These are phyloP conservation scores for Saccharum officinarum DNA, from an alignment of 176 grass and related monocot genomes.

Conservation along the genomic window DNA sequence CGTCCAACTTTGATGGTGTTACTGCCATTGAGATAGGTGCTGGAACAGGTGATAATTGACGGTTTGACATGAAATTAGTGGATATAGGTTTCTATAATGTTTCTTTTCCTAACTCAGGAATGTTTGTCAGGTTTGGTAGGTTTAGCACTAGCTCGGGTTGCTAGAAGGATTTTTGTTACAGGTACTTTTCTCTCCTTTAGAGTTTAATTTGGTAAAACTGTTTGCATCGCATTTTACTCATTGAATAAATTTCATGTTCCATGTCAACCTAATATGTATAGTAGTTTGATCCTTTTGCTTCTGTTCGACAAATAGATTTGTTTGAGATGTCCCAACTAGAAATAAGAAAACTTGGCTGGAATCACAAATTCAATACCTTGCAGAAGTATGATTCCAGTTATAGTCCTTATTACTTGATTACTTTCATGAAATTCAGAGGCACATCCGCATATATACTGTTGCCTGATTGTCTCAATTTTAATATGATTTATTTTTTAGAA, in stretches of 20 bases:
- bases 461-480: neutral
- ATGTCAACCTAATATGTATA: neutral
- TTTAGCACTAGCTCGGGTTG: slow-evolving; percentile 52
- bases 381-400: neutral
- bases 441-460: neutral
- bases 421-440: neutral
- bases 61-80: slow-evolving; percentile 16
- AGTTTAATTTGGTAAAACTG: neutral
- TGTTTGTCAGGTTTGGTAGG: slow-evolving; percentile 73
- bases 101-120: slow-evolving; percentile 11
- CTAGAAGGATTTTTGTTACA: slow-evolving; percentile 72
- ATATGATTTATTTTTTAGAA: neutral
- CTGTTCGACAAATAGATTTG: neutral
- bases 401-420: neutral
- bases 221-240: neutral
- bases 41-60: slow-evolving; percentile 64
- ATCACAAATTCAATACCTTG: neutral
- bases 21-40: slow-evolving; percentile 81
- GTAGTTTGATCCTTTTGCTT: neutral
- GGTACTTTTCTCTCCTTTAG: slow-evolving; percentile 32
- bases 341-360: neutral
- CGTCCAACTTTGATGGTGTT: slow-evolving; percentile 57
- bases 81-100: neutral
- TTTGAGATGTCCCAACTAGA: neutral
- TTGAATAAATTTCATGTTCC: neutral